Percentiles rank a stretch among this genome's conserved stretches.
These are phyloP conservation scores for Hypomyces rosellus DNA, from an alignment of 2,329 filamentous ascomycete genomes.

Conservation along the genomic window DNA sequence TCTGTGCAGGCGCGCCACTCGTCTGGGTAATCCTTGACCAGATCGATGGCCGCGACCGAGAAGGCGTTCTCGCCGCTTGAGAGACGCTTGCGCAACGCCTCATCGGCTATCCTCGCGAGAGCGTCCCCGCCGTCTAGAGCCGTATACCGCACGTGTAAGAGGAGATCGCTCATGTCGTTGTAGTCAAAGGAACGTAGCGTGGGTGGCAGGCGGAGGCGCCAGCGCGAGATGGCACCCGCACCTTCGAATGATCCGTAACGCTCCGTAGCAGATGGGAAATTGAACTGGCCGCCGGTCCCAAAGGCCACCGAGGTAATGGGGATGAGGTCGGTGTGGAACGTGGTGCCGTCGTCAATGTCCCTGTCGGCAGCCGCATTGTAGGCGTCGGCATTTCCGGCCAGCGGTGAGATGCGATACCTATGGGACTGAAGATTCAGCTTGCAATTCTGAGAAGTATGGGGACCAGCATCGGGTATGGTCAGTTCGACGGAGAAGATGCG, in stretches of 20 bases:
- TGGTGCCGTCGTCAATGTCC: background rate
- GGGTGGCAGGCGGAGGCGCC: conserved; percentile 25
- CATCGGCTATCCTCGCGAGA: too few species aligned
- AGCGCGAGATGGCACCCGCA: conserved; percentile 27
- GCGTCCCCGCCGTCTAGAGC: conserved; percentile 21
- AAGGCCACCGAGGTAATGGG: background rate
- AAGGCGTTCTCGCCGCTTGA: too few species aligned
- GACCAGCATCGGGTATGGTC: conserved; percentile 21
- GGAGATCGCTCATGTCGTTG: conserved; percentile 25
- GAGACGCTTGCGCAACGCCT: too few species aligned
- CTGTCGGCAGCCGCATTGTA: background rate
- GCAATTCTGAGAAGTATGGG: background rate
- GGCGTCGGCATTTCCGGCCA: background rate
- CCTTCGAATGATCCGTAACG: conserved; percentile 33
- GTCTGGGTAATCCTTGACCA: too few species aligned
- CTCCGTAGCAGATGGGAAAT: conserved; percentile 18
- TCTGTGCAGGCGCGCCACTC: too few species aligned
- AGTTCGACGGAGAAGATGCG: conserved; percentile 25
- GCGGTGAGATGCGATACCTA: background rate
- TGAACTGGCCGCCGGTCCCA: conserved; percentile 15
- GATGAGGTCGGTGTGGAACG: background rate
- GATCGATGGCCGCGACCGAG: too few species aligned
- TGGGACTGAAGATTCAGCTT: background rate
- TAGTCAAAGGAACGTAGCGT: conserved; percentile 25
- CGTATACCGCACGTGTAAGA: conserved; percentile 31